Conservation (phyloP, 768 basidiomycete species). For the Boletus subcaerulescens region DNA sequence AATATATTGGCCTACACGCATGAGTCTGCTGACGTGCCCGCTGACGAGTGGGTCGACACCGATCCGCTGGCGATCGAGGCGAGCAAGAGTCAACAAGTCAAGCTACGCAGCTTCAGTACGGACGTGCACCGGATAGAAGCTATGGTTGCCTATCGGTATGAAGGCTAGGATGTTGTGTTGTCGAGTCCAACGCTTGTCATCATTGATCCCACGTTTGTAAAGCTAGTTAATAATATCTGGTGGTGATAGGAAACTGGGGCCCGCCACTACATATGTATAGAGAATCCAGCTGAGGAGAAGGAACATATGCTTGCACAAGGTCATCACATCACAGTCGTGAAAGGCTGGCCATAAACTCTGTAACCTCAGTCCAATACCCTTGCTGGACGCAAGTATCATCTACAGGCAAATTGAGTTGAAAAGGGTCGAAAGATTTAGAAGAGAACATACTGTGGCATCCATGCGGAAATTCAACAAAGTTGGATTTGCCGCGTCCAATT, state of each 20-base stretch:
- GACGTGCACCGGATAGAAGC: conserved; percentile 98
- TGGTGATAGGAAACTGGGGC: background rate
- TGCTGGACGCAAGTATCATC: conserved; percentile 56
- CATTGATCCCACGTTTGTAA: conserved; percentile 1
- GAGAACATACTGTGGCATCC: conserved; percentile 53
- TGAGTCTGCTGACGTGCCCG: conserved; percentile 88
- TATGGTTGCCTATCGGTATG: conserved; percentile 96
- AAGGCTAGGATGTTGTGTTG: conserved; percentile 47
- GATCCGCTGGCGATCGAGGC: conserved; percentile 91
- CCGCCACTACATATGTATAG: background rate
- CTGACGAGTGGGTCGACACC: conserved; percentile 93
- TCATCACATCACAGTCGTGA: conserved; percentile 9
- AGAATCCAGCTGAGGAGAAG: background rate
- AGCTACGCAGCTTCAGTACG: conserved; percentile 94
- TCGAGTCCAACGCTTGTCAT: background rate
- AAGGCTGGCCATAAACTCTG: conserved; percentile 42
- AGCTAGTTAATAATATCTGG: background rate
- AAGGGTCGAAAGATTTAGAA: background rate
- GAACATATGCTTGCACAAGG: background rate
- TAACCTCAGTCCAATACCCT: conserved; percentile 53
- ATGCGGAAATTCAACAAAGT: conserved; percentile 52
- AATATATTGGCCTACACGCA: conserved; percentile 96
- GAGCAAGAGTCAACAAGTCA: conserved; percentile 89
- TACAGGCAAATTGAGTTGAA: conserved; percentile 13
- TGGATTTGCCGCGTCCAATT: conserved; percentile 50